Conservation (phyloP, 2,329 filamentous ascomycete species). For the Trichoderma breve region DNA sequence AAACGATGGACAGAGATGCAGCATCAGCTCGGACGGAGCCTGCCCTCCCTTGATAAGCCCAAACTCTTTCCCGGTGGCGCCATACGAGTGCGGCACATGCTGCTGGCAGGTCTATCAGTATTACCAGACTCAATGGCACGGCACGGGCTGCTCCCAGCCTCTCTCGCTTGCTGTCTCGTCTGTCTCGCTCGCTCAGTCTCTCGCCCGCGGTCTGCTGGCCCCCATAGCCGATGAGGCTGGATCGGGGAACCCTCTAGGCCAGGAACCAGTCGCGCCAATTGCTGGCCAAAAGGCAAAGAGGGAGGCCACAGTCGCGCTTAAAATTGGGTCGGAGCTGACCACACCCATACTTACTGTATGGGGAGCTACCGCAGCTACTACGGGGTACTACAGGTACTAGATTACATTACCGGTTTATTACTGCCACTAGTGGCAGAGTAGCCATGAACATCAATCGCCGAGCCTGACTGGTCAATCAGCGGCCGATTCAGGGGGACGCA, state of each 20-base stretch:
- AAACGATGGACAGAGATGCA: slow-evolving; percentile 14
- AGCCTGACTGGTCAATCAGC: slow-evolving; percentile 19
- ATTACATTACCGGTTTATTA: slow-evolving; percentile 10
- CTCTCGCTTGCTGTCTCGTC: background rate
- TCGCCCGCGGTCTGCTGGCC: background rate
- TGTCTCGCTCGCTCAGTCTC: background rate
- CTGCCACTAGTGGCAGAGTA: slow-evolving; percentile 4
- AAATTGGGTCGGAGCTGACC: slow-evolving; percentile 5
- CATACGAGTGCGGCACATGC: slow-evolving; percentile 5
- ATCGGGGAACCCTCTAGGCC: background rate
- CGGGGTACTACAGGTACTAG: slow-evolving; percentile 3
- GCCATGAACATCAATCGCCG: slow-evolving; percentile 15
- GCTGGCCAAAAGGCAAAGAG: background rate
- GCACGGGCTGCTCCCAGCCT: background rate
- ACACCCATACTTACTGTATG: background rate
- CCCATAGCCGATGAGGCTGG: background rate
- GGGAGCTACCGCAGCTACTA: slow-evolving; percentile 11
- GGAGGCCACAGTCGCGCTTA: slow-evolving; percentile 4
- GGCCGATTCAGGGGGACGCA: slow-evolving; percentile 18
- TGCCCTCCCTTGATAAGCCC: slow-evolving; percentile 17
- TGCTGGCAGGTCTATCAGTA: background rate
- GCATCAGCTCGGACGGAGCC: slow-evolving; percentile 21
- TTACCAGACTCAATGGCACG: background rate
- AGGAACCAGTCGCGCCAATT: slow-evolving; percentile 15
- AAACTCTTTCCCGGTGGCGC: slow-evolving; percentile 18